Percentiles rank a stretch among this genome's conserved stretches.
phyloP scores from a whole-genome alignment of 1,284 basidiomycete genomes.

The Marasmius tenuissimus region DNA sequence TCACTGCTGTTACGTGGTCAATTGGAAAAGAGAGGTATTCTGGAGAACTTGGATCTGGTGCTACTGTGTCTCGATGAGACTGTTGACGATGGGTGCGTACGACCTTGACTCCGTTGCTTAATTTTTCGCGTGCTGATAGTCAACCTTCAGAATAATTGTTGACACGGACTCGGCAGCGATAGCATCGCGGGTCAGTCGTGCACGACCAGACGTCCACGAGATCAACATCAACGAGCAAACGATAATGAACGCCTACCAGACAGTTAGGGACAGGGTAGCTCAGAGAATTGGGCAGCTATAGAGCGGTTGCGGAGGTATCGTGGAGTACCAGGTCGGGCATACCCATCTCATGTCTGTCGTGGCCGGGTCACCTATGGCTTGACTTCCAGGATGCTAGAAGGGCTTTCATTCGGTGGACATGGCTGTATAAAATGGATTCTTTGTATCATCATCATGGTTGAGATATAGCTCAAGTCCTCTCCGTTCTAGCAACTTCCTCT shows the following conservation, averaged over 20 bases:
- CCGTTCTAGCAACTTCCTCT: too few relatives aligned
- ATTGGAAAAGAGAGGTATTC: constrained; percentile 92
- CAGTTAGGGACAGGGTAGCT: constrained; percentile 74
- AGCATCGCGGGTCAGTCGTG: constrained; percentile 91
- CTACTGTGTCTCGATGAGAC: constrained; percentile 95
- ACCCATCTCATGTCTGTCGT: too few relatives aligned
- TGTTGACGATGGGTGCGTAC: constrained; percentile 93
- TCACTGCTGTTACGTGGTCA: constrained; percentile 86
- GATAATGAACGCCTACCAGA: constrained; percentile 88
- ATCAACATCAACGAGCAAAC: constrained; percentile 99
- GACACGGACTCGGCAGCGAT: constrained; percentile 97
- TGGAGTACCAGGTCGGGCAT: too few relatives aligned
- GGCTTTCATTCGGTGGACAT: too few relatives aligned
- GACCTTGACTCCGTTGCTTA: background rate
- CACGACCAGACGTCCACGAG: constrained; percentile 91
- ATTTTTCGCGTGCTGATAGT: constrained; percentile 4
- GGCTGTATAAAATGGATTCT: too few relatives aligned
- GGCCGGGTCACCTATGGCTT: too few relatives aligned
- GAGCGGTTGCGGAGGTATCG: background rate
- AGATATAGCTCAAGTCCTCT: too few relatives aligned
- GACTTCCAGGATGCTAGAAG: too few relatives aligned
- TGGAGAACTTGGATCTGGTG: constrained; percentile 95
- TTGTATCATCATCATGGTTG: too few relatives aligned
- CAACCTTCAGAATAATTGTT: constrained; percentile 81
- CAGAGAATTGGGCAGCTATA: constrained; percentile 57